Evolutionary conservation across 2,329 filamentous ascomycete species (phyloP).

Genomic region (Sordariomycetes sp.): DNA sequence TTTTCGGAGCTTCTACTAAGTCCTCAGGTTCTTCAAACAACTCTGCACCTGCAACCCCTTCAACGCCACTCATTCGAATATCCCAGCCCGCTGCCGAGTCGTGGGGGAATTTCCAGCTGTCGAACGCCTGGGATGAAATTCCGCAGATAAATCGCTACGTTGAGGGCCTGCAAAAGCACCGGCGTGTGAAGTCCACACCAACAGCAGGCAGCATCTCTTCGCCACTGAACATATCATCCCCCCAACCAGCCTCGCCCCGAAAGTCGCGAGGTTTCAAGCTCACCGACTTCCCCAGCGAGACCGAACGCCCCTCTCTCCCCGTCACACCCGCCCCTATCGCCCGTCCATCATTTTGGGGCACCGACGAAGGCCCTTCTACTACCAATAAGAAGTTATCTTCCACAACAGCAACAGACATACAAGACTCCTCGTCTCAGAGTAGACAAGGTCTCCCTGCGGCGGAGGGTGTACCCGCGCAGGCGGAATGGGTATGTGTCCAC

Average conservation of each 20-base stretch:
- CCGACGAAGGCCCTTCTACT: conserved; percentile 16
- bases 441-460: conserved; percentile 59
- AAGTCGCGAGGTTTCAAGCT: conserved; percentile 48
- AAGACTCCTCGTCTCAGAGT: conserved; percentile 42
- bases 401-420: background rate
- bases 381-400: too few relatives aligned
- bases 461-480: conserved; percentile 76
- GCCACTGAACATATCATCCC: conserved; percentile 7
- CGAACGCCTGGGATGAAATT: conserved; percentile 89
- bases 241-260: conserved; percentile 5
- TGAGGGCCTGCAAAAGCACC: conserved; percentile 59
- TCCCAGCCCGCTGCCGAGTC: conserved; percentile 38
- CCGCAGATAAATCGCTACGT: conserved; percentile 85
- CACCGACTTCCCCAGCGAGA: conserved; percentile 78
- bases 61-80: conserved; percentile 36
- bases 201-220: conserved; percentile 5
- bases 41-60: conserved; percentile 33
- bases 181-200: conserved; percentile 23
- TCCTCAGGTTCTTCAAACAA: conserved; percentile 22
- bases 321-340: conserved; percentile 80
- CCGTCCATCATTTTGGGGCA: conserved; percentile 58
- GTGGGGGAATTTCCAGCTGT: conserved; percentile 66
- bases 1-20: conserved; percentile 17
- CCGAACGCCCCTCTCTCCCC: conserved; percentile 78
- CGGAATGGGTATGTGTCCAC: conserved; percentile 85